Percentiles rank a stretch among this genome's conserved stretches.
phyloP scores from a whole-genome alignment of 208 protist genomes.

The Trypanosoma conorhini region DNA sequence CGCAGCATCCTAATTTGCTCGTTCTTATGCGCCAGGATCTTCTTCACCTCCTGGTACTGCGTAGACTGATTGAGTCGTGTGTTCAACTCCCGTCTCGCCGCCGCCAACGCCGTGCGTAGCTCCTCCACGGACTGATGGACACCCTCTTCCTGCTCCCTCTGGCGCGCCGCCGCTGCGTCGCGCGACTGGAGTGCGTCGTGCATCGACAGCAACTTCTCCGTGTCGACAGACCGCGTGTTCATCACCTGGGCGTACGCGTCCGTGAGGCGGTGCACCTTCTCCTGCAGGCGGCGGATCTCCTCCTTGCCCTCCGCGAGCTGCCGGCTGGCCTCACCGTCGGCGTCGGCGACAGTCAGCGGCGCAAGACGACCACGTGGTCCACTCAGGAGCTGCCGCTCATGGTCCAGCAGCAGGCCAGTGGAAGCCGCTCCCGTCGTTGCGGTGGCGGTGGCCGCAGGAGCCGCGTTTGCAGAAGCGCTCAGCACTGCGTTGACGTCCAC shows the following conservation, averaged over 20 bases:
- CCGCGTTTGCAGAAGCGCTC: conserved; percentile 48
- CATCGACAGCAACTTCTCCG: conserved; percentile 48
- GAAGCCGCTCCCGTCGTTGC: conserved; percentile 23
- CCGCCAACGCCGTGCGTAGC: conserved; percentile 55
- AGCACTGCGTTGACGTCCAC: conserved; percentile 55
- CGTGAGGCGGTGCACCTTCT: conserved; percentile 62
- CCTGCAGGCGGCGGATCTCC: conserved; percentile 63
- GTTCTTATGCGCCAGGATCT: conserved; percentile 64
- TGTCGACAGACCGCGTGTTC: conserved; percentile 42
- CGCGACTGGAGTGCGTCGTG: conserved; percentile 26
- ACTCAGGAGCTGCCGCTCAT: conserved; percentile 55
- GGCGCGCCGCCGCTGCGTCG: conserved; percentile 27
- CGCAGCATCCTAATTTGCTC: conserved; percentile 55
- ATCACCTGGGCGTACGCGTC: conserved; percentile 66
- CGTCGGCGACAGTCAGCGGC: conserved; percentile 59
- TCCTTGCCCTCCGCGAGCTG: conserved; percentile 71
- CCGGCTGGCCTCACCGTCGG: conserved; percentile 46
- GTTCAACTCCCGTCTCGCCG: conserved; percentile 60
- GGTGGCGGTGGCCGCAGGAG: conserved; percentile 41
- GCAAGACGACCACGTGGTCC: conserved; percentile 58
- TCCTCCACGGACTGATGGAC: conserved; percentile 37
- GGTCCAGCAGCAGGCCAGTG: conserved; percentile 45
- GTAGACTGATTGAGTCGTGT: conserved; percentile 69
- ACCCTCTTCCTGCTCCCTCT: conserved; percentile 41
- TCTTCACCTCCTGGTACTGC: conserved; percentile 79